Evolutionary conservation across 495 filamentous ascomycete genomes (phyloP), one percentile per base, ranked within the genome.

Genomic region (Penicillium lividum): DNA sequence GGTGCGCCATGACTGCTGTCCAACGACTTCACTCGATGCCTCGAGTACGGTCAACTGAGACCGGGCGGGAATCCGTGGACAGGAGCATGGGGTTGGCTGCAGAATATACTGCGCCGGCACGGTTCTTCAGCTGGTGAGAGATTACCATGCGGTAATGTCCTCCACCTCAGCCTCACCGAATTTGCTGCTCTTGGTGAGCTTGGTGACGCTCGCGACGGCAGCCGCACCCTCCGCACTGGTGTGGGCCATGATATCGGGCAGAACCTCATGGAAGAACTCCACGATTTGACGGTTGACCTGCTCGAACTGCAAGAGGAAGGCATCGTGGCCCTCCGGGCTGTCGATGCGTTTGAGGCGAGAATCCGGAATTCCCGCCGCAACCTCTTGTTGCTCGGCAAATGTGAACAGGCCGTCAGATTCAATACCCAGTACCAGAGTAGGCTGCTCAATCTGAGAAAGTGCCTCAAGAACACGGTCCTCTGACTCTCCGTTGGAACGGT

Each of bases 131-230:
- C 16, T 38, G 16, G 46, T 30, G 15, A 34, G 29, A 48, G 54
- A 25, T 67, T 87, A 98, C 93, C 93, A 98, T 40, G 91, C 92
- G 52, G 92, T 97, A 62, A 98, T 97, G 72, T 98, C 94, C 58
- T 92, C 93, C 43, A 97, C 93, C 76, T 98, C 93, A 3, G 91
- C 91, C 75, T 96, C 92, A 6, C 93, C 93, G 76, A 97, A 95
- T 3, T 87, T 92, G 73, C 91, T 95, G 57, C 77, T 91, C 78
- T 93, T 95, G 13, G 80, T 87, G 31, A 89, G 65, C 60, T 73
- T 72, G 46, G 68, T 74, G 51, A 78, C 72, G 28, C 70, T 76
- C 18, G 73, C 70, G 13, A 68, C 67, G 15, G 60, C 63, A 13
- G 66, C 66, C 8, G 60, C 76, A 13, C 70, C 81, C 8, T 78